Evolutionary conservation across 305 asterid species (phyloP).

Genomic region (Fraxinus platypoda): DNA sequence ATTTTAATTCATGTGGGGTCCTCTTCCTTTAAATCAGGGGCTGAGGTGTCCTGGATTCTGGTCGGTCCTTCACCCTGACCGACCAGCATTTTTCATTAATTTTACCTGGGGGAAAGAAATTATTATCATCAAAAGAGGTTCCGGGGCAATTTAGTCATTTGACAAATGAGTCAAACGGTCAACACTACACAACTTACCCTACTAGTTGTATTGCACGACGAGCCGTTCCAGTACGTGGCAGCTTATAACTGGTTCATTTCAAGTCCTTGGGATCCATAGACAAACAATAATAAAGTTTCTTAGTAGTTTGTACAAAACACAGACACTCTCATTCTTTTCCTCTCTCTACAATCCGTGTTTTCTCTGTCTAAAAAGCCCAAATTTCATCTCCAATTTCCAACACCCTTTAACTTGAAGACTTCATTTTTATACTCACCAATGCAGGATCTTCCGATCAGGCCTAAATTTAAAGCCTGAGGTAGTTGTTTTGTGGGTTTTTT

Average conservation of each 20-base stretch:
- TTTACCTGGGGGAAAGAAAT: background rate
- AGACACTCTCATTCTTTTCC: constrained; percentile 27
- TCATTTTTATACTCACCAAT: constrained; percentile 34
- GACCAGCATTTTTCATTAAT: no score
- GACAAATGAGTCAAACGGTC: constrained; percentile 46
- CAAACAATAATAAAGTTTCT: constrained; percentile 26
- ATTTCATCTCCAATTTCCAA: constrained; percentile 38
- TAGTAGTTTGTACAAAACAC: constrained; percentile 17
- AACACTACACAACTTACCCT: constrained; percentile 27
- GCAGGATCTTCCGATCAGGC: constrained; percentile 34
- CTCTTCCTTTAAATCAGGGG: no score
- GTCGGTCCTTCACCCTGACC: no score
- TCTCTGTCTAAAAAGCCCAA: constrained; percentile 36
- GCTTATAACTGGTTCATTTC: constrained; percentile 23
- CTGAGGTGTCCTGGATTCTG: no score
- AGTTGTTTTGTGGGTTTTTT: background rate
- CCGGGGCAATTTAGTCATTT: constrained; percentile 33
- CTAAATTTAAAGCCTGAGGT: constrained; percentile 24
- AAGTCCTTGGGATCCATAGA: constrained; percentile 52
- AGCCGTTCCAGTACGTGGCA: constrained; percentile 31
- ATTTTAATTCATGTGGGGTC: no score
- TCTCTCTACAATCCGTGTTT: constrained; percentile 42
- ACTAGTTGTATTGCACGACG: constrained; percentile 31
- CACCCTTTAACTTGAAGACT: constrained; percentile 13
- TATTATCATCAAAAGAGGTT: background rate